Conservation (phyloP, 441 rosid species). For the Pelargonium myrrhifolium region DNA sequence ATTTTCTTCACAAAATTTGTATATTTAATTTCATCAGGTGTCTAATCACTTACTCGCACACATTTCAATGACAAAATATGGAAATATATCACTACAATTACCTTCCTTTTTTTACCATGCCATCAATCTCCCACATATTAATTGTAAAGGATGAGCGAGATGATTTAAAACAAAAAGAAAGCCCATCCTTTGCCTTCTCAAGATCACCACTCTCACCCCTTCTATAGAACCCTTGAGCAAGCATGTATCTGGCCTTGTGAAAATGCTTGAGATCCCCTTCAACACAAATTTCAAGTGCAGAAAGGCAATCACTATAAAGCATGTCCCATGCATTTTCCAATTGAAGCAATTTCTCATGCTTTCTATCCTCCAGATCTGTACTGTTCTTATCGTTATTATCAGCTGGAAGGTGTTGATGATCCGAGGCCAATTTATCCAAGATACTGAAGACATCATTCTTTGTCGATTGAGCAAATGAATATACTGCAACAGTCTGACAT, state of each 20-base stretch:
- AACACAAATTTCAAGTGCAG: slow-evolving; percentile 80
- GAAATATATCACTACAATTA: slow-evolving; percentile 25
- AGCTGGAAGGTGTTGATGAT: slow-evolving; percentile 33
- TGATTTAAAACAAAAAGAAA: slow-evolving; percentile 94
- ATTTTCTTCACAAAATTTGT: no score
- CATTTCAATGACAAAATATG: slow-evolving; percentile 2
- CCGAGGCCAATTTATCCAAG: slow-evolving; percentile 41
- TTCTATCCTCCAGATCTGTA: slow-evolving; percentile 34
- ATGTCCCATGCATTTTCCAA: slow-evolving; percentile 71
- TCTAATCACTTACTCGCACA: no score
- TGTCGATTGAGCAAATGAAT: slow-evolving; percentile 55
- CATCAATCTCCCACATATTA: slow-evolving; percentile 99
- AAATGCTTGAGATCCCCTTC: slow-evolving; percentile 99
- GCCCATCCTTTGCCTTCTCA: slow-evolving; percentile 93
- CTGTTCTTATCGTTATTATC: slow-evolving; percentile 36
- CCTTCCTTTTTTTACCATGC: slow-evolving; percentile 98
- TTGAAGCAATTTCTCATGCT: slow-evolving; percentile 37
- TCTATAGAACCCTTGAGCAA: slow-evolving; percentile 79
- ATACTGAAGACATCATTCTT: slow-evolving; percentile 51
- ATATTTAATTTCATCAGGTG: no score
- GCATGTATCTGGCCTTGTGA: slow-evolving; percentile 97
- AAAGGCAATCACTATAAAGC: slow-evolving; percentile 89
- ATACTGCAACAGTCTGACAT: slow-evolving; percentile 53
- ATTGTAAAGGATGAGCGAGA: slow-evolving; percentile 92
- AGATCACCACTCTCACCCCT: slow-evolving; percentile 72